Conservation (phyloP, 176 grass and related monocot genomes). For the Oryza officinalis region DNA sequence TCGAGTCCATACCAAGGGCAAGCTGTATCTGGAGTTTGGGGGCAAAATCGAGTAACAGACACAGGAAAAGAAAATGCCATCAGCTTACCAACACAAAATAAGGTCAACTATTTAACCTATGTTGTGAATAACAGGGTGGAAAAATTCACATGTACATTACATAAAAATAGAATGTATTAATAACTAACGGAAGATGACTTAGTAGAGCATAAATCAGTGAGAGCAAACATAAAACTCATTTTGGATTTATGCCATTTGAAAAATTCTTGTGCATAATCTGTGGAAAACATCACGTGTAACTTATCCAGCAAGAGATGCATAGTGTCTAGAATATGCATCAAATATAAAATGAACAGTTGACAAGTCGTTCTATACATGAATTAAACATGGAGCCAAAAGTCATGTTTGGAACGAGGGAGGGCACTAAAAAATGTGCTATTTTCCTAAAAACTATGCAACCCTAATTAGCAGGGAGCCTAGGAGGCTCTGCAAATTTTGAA, state of each 20-base stretch:
- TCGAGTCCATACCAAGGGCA: slow-evolving; percentile 81
- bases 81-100: slow-evolving; percentile 5
- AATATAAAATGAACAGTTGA: slow-evolving; percentile 25
- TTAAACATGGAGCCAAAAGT: slow-evolving; percentile 1
- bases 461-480: not conserved
- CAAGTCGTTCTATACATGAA: not conserved
- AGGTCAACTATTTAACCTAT: slow-evolving; percentile 16
- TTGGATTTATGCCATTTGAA: slow-evolving; percentile 21
- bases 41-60: slow-evolving; percentile 25
- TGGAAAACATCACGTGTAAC: not conserved
- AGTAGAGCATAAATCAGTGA: slow-evolving; percentile 21
- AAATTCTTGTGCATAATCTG: not conserved
- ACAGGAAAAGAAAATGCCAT: slow-evolving; percentile 7
- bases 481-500: not conserved
- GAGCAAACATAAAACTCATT: not conserved
- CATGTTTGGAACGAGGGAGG: too few relatives aligned
- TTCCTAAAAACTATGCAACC: not conserved
- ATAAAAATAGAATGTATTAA: slow-evolving; percentile 22
- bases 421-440: too few relatives aligned
- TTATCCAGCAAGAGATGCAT: slow-evolving; percentile 7
- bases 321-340: slow-evolving; percentile 13
- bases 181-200: slow-evolving; percentile 2
- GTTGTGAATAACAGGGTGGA: slow-evolving; percentile 3
- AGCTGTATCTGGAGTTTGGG: slow-evolving; percentile 81
- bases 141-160: slow-evolving; percentile 16